Evolutionary conservation across 2,329 filamentous ascomycete species (phyloP).

Genomic region (Dothidotthia symphoricarpi): DNA sequence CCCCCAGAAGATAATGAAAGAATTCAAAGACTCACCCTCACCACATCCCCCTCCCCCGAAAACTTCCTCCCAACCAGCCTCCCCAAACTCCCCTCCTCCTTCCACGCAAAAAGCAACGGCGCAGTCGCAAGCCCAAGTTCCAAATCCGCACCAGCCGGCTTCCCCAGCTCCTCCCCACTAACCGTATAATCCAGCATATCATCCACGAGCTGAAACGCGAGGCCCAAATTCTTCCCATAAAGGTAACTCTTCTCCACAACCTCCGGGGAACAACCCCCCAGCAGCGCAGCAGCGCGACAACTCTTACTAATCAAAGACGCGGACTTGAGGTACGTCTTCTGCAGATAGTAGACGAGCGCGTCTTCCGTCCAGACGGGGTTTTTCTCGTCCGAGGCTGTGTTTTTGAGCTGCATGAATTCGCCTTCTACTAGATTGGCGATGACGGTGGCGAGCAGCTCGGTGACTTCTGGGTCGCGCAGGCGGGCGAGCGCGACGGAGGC

Average conservation of each 20-base stretch:
- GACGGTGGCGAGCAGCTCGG: slow-evolving; percentile 89
- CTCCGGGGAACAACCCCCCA: slow-evolving; percentile 72
- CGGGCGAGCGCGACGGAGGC: slow-evolving; percentile 92
- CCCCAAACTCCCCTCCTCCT: slow-evolving; percentile 79
- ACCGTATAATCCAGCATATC: slow-evolving; percentile 97
- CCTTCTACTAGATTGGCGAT: slow-evolving; percentile 97
- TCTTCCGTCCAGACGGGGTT: slow-evolving; percentile 85
- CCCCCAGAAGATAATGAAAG: no score
- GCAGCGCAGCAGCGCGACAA: slow-evolving; percentile 81
- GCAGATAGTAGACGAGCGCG: slow-evolving; percentile 86
- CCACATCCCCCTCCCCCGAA: slow-evolving; percentile 75
- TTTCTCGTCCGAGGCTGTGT: slow-evolving; percentile 83
- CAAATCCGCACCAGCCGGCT: slow-evolving; percentile 90
- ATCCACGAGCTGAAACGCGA: slow-evolving; percentile 96
- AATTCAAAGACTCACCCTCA: slow-evolving; percentile 60
- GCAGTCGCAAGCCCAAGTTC: slow-evolving; percentile 92
- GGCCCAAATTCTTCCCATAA: slow-evolving; percentile 88
- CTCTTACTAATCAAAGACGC: slow-evolving; percentile 95
- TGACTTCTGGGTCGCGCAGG: slow-evolving; percentile 87
- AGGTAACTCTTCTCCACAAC: slow-evolving; percentile 88
- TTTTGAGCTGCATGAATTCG: slow-evolving; percentile 99
- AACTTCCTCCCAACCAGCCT: slow-evolving; percentile 91
- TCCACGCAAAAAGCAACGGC: slow-evolving; percentile 93
- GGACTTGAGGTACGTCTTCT: slow-evolving; percentile 98
- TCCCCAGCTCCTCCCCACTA: slow-evolving; percentile 79